Evolutionary conservation across 2,329 filamentous ascomycete genomes (phyloP), one percentile per base, ranked within the genome.

Genomic region (Fusarium kyushuense): DNA sequence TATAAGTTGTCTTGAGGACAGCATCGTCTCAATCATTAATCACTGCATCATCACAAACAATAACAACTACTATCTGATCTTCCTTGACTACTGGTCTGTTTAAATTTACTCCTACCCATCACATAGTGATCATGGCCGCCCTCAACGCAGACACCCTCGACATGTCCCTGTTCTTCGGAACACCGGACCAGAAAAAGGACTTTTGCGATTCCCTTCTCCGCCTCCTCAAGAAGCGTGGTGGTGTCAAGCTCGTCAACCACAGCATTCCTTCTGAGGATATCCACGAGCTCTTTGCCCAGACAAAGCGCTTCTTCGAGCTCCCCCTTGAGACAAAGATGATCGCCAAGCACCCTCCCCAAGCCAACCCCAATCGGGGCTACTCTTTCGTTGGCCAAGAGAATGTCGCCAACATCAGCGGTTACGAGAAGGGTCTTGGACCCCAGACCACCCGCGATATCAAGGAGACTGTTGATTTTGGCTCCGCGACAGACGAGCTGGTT

Each of bases 391-490:
- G 74, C 48, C 75, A 74, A 43, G 78, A 79, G 65, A 79, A 79
- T 52, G 70, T 79, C 4, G 74, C 75, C 23, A 78, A 76, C 40
- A 73, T 78, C 19, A 74, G 76, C 1, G 78, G 75, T 14, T 77
- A 76, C 48, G 67, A 76, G 30, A 75, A 76, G 27, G 74, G 71
- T 17, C 85, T 25, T 87, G 76, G 90, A 84, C 61, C 86, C 77
- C 51, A 81, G 85, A 70, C 89, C 76, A 72, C 90, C 85, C 73
- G 87, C 81, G 36, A 76, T 19, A 71, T 75, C 41, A 75, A 75
- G 63, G 80, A 83, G 70, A 79, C 79, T 1, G 77, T 79, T 42
- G 80, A 82, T 54, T 76, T 81, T 17, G 80, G 80, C 6, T 59
- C 67, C n/a, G 77, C 60, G 33, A 75, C 71, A 5, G 76, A 79